Conservation (phyloP, 2,329 filamentous ascomycete genomes). For the Plectosphaerella plurivora region DNA sequence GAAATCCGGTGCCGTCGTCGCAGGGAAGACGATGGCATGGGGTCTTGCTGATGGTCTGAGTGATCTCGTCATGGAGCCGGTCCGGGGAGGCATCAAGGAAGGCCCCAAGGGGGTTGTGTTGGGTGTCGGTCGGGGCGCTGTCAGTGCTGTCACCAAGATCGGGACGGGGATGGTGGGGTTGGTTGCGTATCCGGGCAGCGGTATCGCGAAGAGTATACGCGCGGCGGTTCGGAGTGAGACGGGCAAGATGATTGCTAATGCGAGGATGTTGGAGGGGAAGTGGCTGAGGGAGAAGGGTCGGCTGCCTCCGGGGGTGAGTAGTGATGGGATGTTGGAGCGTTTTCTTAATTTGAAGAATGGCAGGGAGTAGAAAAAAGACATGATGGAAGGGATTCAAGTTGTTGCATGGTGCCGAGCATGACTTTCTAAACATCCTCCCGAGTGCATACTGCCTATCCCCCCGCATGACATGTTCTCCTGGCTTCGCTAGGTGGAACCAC, state of each 20-base stretch:
- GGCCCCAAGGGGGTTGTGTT: slow-evolving; percentile 33
- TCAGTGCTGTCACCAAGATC: slow-evolving; percentile 8
- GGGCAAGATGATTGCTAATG: slow-evolving; percentile 1
- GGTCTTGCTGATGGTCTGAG: slow-evolving; percentile 39
- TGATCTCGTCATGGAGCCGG: slow-evolving; percentile 36
- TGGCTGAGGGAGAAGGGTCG: not conserved
- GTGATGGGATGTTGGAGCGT: no score
- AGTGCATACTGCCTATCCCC: no score
- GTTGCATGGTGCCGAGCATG: no score
- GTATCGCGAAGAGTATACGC: slow-evolving; percentile 11
- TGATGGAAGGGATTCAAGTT: no score
- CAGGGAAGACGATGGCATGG: slow-evolving; percentile 35
- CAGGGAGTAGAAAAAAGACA: no score
- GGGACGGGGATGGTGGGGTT: slow-evolving; percentile 13
- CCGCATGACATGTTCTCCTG: no score
- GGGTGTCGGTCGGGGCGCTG: slow-evolving; percentile 37
- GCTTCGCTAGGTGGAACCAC: no score
- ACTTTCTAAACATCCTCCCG: no score
- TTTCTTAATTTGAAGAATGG: no score
- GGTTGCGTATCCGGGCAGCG: slow-evolving; percentile 10
- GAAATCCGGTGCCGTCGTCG: slow-evolving; percentile 35
- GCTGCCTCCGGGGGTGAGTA: no score
- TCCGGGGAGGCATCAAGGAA: slow-evolving; percentile 30
- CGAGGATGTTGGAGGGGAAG: slow-evolving; percentile 4
- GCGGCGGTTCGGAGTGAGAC: slow-evolving; percentile 4